Conservation (phyloP, 768 basidiomycete genomes). For the Suillus placidus region DNA sequence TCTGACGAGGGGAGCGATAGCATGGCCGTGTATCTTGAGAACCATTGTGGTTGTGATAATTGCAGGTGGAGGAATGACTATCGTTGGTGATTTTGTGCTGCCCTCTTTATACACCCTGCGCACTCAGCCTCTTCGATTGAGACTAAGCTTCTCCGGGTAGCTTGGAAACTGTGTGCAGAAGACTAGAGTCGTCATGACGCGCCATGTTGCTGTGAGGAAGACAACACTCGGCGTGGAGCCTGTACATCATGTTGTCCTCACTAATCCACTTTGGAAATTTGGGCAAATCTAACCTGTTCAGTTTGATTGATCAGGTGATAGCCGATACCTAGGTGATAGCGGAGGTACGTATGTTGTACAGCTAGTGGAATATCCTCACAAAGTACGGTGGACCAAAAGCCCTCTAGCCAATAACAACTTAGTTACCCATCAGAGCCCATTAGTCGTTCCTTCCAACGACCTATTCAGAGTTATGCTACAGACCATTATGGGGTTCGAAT, state of each 20-base stretch:
- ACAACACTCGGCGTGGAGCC: neutral
- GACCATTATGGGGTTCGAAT: neutral
- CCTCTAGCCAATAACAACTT: neutral
- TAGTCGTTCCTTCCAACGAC: neutral
- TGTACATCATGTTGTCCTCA: neutral
- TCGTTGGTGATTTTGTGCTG: neutral
- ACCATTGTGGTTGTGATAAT: conserved; percentile 15
- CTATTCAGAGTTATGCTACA: neutral
- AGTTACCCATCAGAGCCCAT: neutral
- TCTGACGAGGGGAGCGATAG: conserved; percentile 14
- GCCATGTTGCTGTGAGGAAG: neutral
- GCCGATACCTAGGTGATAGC: neutral
- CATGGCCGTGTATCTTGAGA: conserved; percentile 20
- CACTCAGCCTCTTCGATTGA: neutral
- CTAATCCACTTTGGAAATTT: neutral
- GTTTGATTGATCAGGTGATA: neutral
- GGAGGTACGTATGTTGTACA: neutral
- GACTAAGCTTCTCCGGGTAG: neutral
- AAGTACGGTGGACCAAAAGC: no score
- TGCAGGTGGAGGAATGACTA: neutral
- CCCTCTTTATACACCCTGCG: neutral
- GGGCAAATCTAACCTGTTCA: neutral
- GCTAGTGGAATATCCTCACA: no score
- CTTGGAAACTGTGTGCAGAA: neutral
- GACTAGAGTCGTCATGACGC: conserved; percentile 2